Base-by-base conservation (phyloP, 2,329 filamentous ascomycete genomes). In the Trichoderma atrobrunneum region DNA sequence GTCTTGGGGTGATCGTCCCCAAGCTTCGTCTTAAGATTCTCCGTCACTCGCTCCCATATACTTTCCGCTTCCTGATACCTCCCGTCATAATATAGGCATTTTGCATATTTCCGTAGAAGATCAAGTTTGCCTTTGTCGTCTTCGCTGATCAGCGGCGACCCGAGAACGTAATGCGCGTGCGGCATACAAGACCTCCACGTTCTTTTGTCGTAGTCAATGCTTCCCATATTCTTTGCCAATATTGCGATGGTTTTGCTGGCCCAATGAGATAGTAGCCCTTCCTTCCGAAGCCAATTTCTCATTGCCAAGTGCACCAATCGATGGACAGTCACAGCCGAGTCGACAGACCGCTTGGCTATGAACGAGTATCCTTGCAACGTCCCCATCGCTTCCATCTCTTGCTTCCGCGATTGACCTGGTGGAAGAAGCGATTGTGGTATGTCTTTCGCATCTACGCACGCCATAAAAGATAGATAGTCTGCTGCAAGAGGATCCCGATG, bases 401-500 rank as follows among this genome's bases (percentile, higher is more conserved):
- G 61, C 8, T 61, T 36, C 56, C 73, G 70, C 34, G 72, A 60
- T 1, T 71, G 59, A 3, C 21, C 21, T 1, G 54, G 26, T 2
- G 76, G 76, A 7, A 81, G 69, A 8, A 82, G 63, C 14, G 74
- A 72, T 16, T n/a, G 34, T 0, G 79, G 80, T 26, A 81, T 80
- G 26, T 79, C 74, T 39, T 78, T 79, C 54, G 77, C 75, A 10
- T 75, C 76, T 0, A 80, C 67, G 51, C 79, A 78, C 26, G 74
- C 77, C 21, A 81, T 78, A 18, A 79, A 80, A 24, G 70, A 74
- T 0, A 81, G 74, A 59, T 78, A 81, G 7, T 77, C n/a, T 10
- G 74, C 76, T 1, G 80, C 79, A 1, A 78, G 74, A 5, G 72
- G 71, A 7, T 76, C 43, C 24, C 79, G 54, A 24, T 72, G 39